Percentiles rank a stretch among this genome's conserved stretches.
Conservation (phyloP, 2,329 filamentous ascomycete genomes). For the Nannizziopsis arthrosporioides region DNA sequence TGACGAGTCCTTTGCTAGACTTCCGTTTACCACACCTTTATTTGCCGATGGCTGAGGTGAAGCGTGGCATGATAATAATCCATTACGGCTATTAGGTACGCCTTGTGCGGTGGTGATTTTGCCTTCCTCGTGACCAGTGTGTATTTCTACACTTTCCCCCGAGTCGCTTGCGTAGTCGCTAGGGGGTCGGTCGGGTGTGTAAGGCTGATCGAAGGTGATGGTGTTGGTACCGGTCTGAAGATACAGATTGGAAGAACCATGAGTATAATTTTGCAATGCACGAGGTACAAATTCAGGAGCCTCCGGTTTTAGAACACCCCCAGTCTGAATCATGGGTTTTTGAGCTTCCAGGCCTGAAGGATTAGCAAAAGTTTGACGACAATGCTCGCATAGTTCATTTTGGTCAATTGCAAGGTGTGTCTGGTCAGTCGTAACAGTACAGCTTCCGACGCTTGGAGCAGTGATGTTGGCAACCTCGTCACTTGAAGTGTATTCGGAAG, state of each 20-base stretch:
- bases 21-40: not conserved
- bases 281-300: constrained; percentile 33
- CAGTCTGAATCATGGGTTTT: constrained; percentile 1
- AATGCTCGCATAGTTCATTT: constrained; percentile 6
- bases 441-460: too few species aligned
- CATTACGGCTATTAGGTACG: not conserved
- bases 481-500: too few species aligned
- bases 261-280: constrained; percentile 6
- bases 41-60: not conserved
- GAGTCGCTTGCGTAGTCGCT: constrained; percentile 13
- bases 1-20: not conserved
- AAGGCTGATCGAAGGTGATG: not conserved
- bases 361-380: not conserved
- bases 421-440: too few species aligned
- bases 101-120: not conserved
- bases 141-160: constrained; percentile 13
- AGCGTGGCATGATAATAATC: not conserved
- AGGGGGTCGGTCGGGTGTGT: constrained; percentile 2
- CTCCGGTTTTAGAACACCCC: constrained; percentile 25
- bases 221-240: constrained; percentile 6
- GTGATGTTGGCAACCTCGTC: too few species aligned
- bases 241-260: not conserved
- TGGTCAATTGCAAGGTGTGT: not conserved
- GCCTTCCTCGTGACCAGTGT: constrained; percentile 7
- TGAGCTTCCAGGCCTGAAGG: constrained; percentile 2